Conservation (phyloP, 805 yeast species). For the Metschnikowia baotianmanensis region DNA sequence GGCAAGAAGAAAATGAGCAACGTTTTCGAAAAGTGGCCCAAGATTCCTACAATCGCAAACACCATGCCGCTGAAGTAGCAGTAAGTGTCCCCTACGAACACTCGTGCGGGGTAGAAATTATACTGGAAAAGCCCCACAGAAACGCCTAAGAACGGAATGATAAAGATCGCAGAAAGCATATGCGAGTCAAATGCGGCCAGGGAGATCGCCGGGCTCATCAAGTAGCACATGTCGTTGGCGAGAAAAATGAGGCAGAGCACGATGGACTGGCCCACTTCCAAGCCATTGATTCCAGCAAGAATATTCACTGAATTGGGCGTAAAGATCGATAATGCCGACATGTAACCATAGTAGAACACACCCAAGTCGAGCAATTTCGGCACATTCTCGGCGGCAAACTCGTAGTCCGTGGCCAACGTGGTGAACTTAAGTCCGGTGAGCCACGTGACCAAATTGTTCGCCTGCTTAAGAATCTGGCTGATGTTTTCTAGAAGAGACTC, state of each 20-base stretch:
- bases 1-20: conserved; percentile 82
- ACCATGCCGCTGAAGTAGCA: conserved; percentile 99
- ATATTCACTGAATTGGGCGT: conserved; percentile 96
- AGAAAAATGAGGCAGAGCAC: conserved; percentile 70
- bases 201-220: conserved; percentile 41
- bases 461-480: conserved; percentile 23
- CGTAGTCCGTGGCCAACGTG: conserved; percentile 35
- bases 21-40: conserved; percentile 96
- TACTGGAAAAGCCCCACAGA: conserved; percentile 69
- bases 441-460: conserved; percentile 31
- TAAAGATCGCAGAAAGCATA: conserved; percentile 70
- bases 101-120: conserved; percentile 90
- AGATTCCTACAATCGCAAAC: conserved; percentile 92
- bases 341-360: conserved; percentile 74
- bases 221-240: conserved; percentile 73
- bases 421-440: conserved; percentile 39
- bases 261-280: conserved; percentile 93
- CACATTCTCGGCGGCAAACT: conserved; percentile 29
- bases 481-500: conserved; percentile 23
- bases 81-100: conserved; percentile 96
- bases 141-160: conserved; percentile 86
- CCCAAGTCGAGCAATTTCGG: conserved; percentile 73
- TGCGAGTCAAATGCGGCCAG: conserved; percentile 74
- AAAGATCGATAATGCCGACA: conserved; percentile 89
- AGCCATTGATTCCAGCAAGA: conserved; percentile 92